Percentiles rank a stretch among this genome's conserved stretches.
Evolutionary conservation across 2,329 filamentous ascomycete genomes (phyloP).

Genomic region (Colletotrichum shisoi): DNA sequence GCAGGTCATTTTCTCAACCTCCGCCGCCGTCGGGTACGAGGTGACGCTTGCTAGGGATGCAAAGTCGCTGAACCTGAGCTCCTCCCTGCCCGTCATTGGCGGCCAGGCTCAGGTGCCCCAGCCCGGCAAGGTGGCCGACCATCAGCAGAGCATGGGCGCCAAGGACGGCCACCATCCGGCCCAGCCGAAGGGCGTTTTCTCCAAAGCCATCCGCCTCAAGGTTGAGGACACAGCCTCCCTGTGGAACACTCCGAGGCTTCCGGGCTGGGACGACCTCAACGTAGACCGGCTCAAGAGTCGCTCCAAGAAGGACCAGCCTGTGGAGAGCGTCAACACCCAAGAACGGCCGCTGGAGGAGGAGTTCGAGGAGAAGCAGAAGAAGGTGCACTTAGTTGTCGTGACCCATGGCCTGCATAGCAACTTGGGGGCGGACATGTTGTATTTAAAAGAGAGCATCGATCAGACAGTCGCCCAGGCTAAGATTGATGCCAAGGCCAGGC

Average conservation of each 20-base stretch:
- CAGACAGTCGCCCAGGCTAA: constrained; percentile 77
- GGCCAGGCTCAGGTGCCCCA: constrained; percentile 58
- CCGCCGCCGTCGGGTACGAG: constrained; percentile 88
- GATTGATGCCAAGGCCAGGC: constrained; percentile 70
- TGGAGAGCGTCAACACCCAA: constrained; percentile 47
- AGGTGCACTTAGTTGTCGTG: constrained; percentile 87
- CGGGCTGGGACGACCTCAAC: constrained; percentile 64
- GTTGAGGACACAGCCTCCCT: constrained; percentile 88
- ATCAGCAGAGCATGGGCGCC: constrained; percentile 69
- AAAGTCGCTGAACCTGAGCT: constrained; percentile 75
- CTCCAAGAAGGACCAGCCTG: constrained; percentile 45
- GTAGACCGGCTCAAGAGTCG: constrained; percentile 44
- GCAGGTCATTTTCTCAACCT: constrained; percentile 92
- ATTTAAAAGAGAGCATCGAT: constrained; percentile 96
- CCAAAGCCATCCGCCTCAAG: constrained; percentile 76
- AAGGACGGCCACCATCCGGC: constrained; percentile 67
- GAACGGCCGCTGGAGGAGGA: constrained; percentile 43
- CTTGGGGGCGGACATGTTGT: constrained; percentile 94
- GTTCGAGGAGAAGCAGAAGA: constrained; percentile 68
- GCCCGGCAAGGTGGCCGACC: constrained; percentile 79
- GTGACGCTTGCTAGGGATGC: constrained; percentile 85
- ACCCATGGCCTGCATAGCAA: constrained; percentile 98
- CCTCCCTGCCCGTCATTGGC: constrained; percentile 56
- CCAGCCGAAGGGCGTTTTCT: constrained; percentile 81
- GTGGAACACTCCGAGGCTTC: constrained; percentile 91